Evolutionary conservation across 1,284 basidiomycete genomes (phyloP), one percentile per base, ranked within the genome.

Genomic region (Fomes fomentarius): DNA sequence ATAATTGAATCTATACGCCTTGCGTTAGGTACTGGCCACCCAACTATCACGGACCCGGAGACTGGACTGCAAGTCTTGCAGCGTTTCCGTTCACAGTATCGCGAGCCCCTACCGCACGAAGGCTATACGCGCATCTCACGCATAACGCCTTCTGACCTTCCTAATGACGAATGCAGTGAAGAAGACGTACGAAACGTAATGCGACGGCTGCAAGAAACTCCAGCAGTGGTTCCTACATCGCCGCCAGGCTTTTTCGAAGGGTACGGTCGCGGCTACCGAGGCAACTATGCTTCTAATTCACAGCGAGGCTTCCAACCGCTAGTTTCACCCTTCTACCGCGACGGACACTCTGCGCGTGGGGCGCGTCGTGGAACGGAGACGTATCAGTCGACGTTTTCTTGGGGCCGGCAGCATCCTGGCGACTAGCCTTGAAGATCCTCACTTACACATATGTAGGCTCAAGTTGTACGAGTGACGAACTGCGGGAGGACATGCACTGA

Each of bases 1-100:
- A 24, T 6, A 17, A 11, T 24, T 22, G 21, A 5, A 24, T 39
- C 21, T 24, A 47, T 34, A n/a, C n/a, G n/a, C n/a, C n/a, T n/a
- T n/a, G n/a, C n/a, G n/a, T n/a, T 65, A 91, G 88, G 88, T 58
- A 77, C 75, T 38, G 75, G 71, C 47, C 88, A 89, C 70, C 88
- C 88, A 46, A 91, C 89, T 52, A 89, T 91, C 67, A 82, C 72
- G 56, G 75, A 69, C 60, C 74, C 78, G 41, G 77, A 80, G 63
- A 73, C 81, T 38, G 87, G 82, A 8, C 64, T 86, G 52, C 69
- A 73, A 21, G 70, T 89, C 15, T 75, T 91, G 52, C 74, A 78
- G 53, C 80, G 80, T 47, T 88, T 91, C 69, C 77, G 78, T 50
- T 74, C 76, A 46, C 79, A 83, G 59, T 84, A 82, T 64, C 70